Evolutionary conservation across 176 grass and related monocot genomes (phyloP).

Genomic region (Canna indica): DNA sequence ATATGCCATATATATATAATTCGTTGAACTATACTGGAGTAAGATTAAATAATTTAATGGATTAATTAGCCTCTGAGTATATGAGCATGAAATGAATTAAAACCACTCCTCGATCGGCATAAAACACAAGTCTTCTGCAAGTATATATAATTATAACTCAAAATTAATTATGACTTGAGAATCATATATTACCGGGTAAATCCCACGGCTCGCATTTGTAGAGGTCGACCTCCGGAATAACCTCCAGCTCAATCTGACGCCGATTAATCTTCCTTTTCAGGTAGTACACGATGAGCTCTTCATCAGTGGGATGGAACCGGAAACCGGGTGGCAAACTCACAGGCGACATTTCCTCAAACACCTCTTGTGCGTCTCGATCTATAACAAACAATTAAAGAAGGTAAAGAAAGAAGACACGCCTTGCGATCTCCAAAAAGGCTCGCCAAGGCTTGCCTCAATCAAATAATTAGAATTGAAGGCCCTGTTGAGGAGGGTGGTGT

Average conservation of each 20-base stretch:
- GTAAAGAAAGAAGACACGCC: background rate
- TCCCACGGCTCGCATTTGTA: slow-evolving; percentile 21
- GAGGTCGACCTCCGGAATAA: slow-evolving; percentile 16
- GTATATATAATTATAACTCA: too few relatives aligned
- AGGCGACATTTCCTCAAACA: background rate
- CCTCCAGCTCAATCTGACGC: slow-evolving; percentile 4
- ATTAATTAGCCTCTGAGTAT: too few relatives aligned
- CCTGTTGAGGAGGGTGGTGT: background rate
- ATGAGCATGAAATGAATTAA: too few relatives aligned
- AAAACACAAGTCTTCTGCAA: too few relatives aligned
- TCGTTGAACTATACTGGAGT: too few relatives aligned
- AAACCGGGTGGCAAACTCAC: slow-evolving; percentile 12
- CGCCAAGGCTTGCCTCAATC: too few relatives aligned
- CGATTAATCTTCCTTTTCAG: slow-evolving; percentile 17
- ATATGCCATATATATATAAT: too few relatives aligned
- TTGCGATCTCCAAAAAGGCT: too few relatives aligned
- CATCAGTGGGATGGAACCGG: slow-evolving; percentile 14
- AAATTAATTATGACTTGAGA: background rate
- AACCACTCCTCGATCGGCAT: too few relatives aligned
- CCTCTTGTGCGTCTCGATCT: background rate
- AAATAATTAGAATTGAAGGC: too few relatives aligned
- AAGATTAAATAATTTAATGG: too few relatives aligned
- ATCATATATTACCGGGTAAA: background rate
- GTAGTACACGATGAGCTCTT: slow-evolving; percentile 10
- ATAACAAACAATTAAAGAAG: too few relatives aligned